phyloP scores from a whole-genome alignment of 192 early-diverging fungal species.

The Podochytrium sp. region DNA sequence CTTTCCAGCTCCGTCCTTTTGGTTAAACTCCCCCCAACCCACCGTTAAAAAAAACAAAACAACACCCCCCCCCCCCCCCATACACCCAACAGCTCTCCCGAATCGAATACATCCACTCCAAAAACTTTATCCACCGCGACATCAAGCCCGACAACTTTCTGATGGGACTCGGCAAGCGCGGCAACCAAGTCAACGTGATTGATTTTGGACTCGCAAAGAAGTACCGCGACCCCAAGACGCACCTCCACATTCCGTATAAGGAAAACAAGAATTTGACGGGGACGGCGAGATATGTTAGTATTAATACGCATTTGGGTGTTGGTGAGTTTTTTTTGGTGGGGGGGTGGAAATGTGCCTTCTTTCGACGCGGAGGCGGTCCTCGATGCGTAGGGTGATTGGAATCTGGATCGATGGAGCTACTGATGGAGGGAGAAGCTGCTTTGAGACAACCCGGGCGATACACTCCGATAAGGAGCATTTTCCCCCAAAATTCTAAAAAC shows the following conservation, averaged over 20 bases:
- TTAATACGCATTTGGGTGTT: slow-evolving; percentile 68
- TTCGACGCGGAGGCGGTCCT: too few species aligned
- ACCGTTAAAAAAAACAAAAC: too few species aligned
- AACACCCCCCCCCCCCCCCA: too few species aligned
- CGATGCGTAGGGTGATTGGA: too few species aligned
- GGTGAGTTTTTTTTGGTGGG: slow-evolving; percentile 45
- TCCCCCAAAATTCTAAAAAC: too few species aligned
- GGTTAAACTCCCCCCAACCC: too few species aligned
- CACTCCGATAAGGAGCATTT: too few species aligned
- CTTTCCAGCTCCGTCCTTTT: too few species aligned
- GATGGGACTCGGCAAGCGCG: slow-evolving; percentile 61
- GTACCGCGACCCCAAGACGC: slow-evolving; percentile 66
- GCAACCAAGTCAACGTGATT: slow-evolving; percentile 69
- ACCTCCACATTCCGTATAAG: slow-evolving; percentile 69
- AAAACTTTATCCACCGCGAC: slow-evolving; percentile 70
- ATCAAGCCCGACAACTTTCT: slow-evolving; percentile 70
- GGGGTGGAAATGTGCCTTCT: too few species aligned
- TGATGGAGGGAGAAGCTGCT: too few species aligned
- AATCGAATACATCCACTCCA: slow-evolving; percentile 69
- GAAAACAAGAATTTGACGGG: slow-evolving; percentile 71
- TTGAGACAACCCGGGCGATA: too few species aligned
- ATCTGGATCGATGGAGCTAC: too few species aligned
- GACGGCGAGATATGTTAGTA: slow-evolving; percentile 63
- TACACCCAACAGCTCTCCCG: slow-evolving; percentile 62
- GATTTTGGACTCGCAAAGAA: slow-evolving; percentile 72